These are phyloP conservation scores for Hypsizygus ulmarius DNA, from an alignment of 1,284 basidiomycete species.

Conservation along the genomic window DNA sequence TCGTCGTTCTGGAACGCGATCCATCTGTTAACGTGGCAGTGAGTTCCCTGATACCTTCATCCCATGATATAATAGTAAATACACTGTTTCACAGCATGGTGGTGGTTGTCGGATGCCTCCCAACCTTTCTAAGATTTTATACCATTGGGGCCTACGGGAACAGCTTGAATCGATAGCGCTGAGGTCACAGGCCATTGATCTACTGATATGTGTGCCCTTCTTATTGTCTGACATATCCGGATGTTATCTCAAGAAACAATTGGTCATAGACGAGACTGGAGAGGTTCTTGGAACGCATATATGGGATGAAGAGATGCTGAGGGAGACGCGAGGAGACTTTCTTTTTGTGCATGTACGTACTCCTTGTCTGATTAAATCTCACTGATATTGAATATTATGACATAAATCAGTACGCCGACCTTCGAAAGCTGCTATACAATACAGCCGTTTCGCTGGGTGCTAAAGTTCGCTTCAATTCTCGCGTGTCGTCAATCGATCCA, in stretches of 20 bases:
- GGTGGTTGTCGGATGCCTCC: constrained; percentile 54
- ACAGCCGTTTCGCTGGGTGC: constrained; percentile 46
- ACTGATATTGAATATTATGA: background rate
- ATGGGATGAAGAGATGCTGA: constrained; percentile 54
- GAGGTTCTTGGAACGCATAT: constrained; percentile 48
- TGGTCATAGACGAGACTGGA: constrained; percentile 36
- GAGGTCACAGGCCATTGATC: constrained; percentile 38
- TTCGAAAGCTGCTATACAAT: constrained; percentile 39
- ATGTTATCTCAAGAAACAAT: background rate
- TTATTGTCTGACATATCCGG: background rate
- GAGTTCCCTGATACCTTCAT: constrained; percentile 6
- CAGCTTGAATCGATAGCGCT: constrained; percentile 33
- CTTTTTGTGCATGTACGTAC: constrained; percentile 48
- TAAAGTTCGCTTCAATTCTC: constrained; percentile 36
- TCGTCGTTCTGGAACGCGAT: constrained; percentile 50
- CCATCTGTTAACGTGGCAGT: constrained; percentile 26
- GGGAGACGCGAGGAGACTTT: constrained; percentile 54
- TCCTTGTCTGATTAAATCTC: background rate
- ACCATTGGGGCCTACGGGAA: constrained; percentile 51
- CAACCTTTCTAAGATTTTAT: constrained; percentile 54
- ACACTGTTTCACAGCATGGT: constrained; percentile 3
- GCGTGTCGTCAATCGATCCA: constrained; percentile 41
- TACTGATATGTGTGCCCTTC: constrained; percentile 35
- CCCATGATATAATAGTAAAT: background rate
- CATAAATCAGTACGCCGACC: constrained; percentile 38